These are phyloP conservation scores for Colletotrichum karsti DNA, from an alignment of 2,329 filamentous ascomycete genomes.

Conservation along the genomic window DNA sequence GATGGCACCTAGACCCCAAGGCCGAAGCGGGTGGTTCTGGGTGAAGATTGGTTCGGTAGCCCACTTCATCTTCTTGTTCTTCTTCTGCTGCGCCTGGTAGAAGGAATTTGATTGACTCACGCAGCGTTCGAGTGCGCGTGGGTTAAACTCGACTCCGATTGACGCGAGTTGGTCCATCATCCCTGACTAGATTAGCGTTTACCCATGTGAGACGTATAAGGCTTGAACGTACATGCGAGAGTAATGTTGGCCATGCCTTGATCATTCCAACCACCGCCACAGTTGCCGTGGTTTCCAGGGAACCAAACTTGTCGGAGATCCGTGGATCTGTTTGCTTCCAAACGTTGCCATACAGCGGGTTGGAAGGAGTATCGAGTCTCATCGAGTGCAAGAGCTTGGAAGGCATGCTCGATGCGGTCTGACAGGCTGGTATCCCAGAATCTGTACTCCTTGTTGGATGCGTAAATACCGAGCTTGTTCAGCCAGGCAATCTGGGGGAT, in stretches of 20 bases:
- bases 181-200: constrained; percentile 42
- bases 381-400: constrained; percentile 67
- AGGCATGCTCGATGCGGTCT: constrained; percentile 62
- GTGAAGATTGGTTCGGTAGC: constrained; percentile 57
- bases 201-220: neutral
- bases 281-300: constrained; percentile 75
- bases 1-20: constrained; percentile 58
- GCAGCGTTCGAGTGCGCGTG: constrained; percentile 49
- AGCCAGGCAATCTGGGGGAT: constrained; percentile 56
- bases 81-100: constrained; percentile 37
- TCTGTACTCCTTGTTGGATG: constrained; percentile 56
- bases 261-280: constrained; percentile 72
- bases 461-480: constrained; percentile 54
- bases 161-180: constrained; percentile 66
- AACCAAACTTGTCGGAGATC: constrained; percentile 69
- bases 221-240: constrained; percentile 46
- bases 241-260: constrained; percentile 52
- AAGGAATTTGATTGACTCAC: constrained; percentile 36
- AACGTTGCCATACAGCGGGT: constrained; percentile 64
- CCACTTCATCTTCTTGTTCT: constrained; percentile 41
- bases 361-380: constrained; percentile 62
- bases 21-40: constrained; percentile 55
- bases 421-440: constrained; percentile 65
- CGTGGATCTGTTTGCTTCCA: constrained; percentile 45
- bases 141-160: constrained; percentile 59